Evolutionary conservation across 2,329 filamentous ascomycete species (phyloP), one percentile per base, ranked within the genome.

Genomic region (Aspergillus alliaceus): DNA sequence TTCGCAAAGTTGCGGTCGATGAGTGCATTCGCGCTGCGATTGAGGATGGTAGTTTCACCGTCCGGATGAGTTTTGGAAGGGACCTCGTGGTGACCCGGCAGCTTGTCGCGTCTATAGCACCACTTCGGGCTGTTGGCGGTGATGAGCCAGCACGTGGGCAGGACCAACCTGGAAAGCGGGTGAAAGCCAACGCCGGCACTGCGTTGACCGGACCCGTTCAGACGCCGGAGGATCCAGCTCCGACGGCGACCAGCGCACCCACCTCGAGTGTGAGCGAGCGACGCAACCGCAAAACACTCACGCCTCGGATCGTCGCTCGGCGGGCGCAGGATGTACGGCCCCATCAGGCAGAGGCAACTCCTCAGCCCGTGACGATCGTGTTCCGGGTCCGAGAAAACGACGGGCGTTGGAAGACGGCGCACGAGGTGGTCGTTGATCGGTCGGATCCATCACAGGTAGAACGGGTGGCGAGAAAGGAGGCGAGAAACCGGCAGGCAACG

Each of bases 391-490:
- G 18, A 20, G 37, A 20, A 20, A 4, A 2, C n/a, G n/a, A 39
- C 18, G 18, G 37, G 37, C 7, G n/a, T 22, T 39, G 37, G 37
- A 39, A 39, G 37, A 39, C 37, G 4, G 37, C 18, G 2, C 37
- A 58, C 24, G 18, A 61, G 58, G 58, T 63, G 11, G 37, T 52
- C 22, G 57, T 64, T n/a, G 53, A 63, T 24, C 53, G 7, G 46
- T 59, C 60, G 3, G 56, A 61, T 39, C 57, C 54, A 20, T 60
- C 29, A 11, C 12, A 55, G 54, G 53, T 63, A 11, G 56, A 54
- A 54, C 39, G 53, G 31, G 60, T 65, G 14, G 59, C 54, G 29
- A 53, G 53, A 20, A 63, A 61, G 27, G 47, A 61, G 14, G 60
- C 59, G 29, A 51, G 53, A 46, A 54, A 44, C 53, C 47, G 24